Conservation (phyloP, 1,284 basidiomycete genomes). For the Austroboletus rostrupii region DNA sequence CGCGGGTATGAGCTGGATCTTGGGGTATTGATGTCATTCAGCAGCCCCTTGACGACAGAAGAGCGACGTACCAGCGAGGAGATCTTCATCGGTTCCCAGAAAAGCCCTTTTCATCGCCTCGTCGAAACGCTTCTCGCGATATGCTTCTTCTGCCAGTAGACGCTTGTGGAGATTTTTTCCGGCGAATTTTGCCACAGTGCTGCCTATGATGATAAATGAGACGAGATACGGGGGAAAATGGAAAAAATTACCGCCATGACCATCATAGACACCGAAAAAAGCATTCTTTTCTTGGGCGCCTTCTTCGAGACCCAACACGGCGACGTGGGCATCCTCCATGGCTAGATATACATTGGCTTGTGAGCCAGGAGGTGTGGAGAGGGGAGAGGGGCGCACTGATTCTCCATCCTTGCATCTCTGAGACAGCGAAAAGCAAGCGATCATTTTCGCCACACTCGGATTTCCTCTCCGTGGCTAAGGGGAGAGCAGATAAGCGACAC, state of each 20-base stretch:
- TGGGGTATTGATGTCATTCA: background rate
- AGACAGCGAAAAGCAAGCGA: slow-evolving; percentile 77
- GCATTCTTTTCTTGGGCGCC: slow-evolving; percentile 54
- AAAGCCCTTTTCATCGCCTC: slow-evolving; percentile 86
- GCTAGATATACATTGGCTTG: slow-evolving; percentile 41
- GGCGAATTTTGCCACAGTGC: slow-evolving; percentile 86
- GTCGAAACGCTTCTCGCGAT: slow-evolving; percentile 67
- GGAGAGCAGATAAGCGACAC: slow-evolving; percentile 17
- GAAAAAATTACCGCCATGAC: slow-evolving; percentile 78
- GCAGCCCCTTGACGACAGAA: background rate
- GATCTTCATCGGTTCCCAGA: slow-evolving; percentile 91
- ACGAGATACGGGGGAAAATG: slow-evolving; percentile 1
- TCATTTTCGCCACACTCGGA: slow-evolving; percentile 78
- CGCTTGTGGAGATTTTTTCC: slow-evolving; percentile 87
- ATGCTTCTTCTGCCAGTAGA: slow-evolving; percentile 71
- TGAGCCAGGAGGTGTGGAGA: background rate
- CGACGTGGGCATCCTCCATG: slow-evolving; percentile 98
- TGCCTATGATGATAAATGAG: slow-evolving; percentile 49
- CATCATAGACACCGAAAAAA: slow-evolving; percentile 98
- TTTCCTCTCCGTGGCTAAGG: slow-evolving; percentile 78
- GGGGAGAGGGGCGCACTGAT: slow-evolving; percentile 66
- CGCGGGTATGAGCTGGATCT: slow-evolving; percentile 86
- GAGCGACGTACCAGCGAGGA: slow-evolving; percentile 68
- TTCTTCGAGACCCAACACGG: slow-evolving; percentile 65
- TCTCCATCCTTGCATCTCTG: slow-evolving; percentile 99